A percentile compares a stretch with the other conserved stretches of the same genome.
phyloP scores from a whole-genome alignment of 2,329 filamentous ascomycete genomes.

The Anthostomella pinea region DNA sequence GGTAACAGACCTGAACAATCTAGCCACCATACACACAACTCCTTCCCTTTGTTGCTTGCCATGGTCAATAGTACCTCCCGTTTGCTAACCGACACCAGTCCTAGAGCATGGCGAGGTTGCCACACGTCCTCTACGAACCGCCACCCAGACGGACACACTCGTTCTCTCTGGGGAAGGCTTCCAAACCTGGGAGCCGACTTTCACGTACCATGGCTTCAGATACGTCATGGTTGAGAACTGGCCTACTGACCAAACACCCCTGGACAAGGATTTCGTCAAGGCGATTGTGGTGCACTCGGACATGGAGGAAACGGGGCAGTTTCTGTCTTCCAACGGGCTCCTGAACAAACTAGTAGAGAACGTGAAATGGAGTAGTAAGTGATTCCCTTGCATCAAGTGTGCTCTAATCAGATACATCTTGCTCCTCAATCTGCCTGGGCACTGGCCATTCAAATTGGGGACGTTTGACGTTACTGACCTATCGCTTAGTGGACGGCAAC shows the following conservation, averaged over 20 bases:
- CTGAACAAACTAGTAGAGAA: conserved; percentile 56
- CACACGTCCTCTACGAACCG: conserved; percentile 25
- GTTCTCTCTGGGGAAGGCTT: conserved; percentile 43
- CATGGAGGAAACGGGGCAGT: conserved; percentile 47
- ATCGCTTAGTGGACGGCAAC: conserved; percentile 47
- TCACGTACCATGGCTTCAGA: conserved; percentile 52
- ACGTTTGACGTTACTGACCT: not conserved
- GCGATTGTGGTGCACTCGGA: conserved; percentile 51
- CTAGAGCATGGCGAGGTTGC: conserved; percentile 43
- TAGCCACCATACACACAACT: no score
- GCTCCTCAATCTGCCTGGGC: no score
- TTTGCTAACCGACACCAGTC: conserved; percentile 33
- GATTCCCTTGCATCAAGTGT: no score
- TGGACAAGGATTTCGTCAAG: conserved; percentile 25
- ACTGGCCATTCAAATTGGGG: no score
- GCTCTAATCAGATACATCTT: no score
- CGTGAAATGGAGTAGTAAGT: conserved; percentile 47
- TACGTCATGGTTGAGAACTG: conserved; percentile 45
- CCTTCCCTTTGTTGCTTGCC: no score
- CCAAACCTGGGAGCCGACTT: conserved; percentile 49
- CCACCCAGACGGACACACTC: conserved; percentile 22
- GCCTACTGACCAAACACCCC: conserved; percentile 24
- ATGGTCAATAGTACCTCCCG: conserved; percentile 44
- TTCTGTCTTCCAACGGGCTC: conserved; percentile 48
- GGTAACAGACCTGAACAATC: conserved; percentile 35